Base-by-base conservation (phyloP, 306 rosid genomes). In the Corylus heterophylla region DNA sequence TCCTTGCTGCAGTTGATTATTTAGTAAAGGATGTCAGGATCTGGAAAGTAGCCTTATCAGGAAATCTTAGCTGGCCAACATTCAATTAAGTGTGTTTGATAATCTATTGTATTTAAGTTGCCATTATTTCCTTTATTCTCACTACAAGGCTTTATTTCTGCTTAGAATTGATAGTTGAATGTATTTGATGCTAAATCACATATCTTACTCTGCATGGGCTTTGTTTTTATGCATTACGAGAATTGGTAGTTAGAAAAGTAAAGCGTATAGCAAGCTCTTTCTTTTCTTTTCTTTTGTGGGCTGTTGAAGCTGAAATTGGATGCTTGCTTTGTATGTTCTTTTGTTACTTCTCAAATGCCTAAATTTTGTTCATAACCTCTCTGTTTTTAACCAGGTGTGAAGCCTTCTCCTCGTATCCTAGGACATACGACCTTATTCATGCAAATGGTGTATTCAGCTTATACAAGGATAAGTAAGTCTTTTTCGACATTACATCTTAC, bases 391-490 rank as follows among this genome's bases (percentile, higher is more conserved):
- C 69, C 88, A 93, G 97, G 97, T 91, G 97, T 75, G 97, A 93
- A 80, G 94, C 89, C 67, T 93, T 91, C 85, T 93, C 98, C 66
- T 91, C 98, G 25, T 93, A 93, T 89, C 98, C 97, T n/a, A 87
- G 98, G 83, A 91, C 98, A 12, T 93, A 91, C 70, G 97, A 91
- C 82, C 93, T 91, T 66, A 93, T 93, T 80, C 98, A 93, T 76
- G 94, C 97, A 58, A 83, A 88, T 84, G 92, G 88, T 48, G 54
- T 93, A 76, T 93, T 93, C 92, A 88, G 89, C 92, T 79, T 91
- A 80, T 91, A 93, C 89, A 84, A 86, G 85, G 81, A 87, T 56
- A 85, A 51, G 97, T 92, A 80, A 77, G 89, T 80, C 8, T 6
- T 29, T 62, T 18, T 81, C 49, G 10, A 80, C 17, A 8, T 39